Evolutionary conservation across 2,329 filamentous ascomycete species (phyloP).

Genomic region (Paecilomyces niveus): DNA sequence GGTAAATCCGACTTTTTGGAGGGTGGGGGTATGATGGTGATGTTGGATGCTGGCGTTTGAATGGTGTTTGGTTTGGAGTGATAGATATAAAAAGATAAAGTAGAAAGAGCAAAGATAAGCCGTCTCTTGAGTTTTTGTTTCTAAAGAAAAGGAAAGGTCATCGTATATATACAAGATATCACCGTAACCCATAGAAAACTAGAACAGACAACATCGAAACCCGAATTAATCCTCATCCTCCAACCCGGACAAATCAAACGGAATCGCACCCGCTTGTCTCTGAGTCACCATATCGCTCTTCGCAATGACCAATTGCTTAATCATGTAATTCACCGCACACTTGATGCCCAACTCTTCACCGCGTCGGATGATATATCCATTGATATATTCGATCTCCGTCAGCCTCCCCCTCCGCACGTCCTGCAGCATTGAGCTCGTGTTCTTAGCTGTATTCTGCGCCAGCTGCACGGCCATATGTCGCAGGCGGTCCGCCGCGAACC

Average conservation of each 20-base stretch:
- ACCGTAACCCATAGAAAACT: not conserved
- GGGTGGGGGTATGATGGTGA: no score
- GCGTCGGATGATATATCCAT: conserved; percentile 74
- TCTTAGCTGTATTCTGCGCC: conserved; percentile 47
- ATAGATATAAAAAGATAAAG: not conserved
- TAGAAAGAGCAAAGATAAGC: not conserved
- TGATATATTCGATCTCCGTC: conserved; percentile 78
- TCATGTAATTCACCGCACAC: conserved; percentile 64
- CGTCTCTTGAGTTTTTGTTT: not conserved
- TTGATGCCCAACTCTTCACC: conserved; percentile 67
- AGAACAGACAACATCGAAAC: not conserved
- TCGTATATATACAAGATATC: not conserved
- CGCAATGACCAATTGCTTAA: conserved; percentile 65
- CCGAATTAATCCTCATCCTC: conserved; percentile 4
- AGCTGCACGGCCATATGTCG: conserved; percentile 53
- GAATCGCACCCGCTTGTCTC: conserved; percentile 23
- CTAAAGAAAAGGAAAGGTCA: not conserved
- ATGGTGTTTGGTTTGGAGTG: not conserved
- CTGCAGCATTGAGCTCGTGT: conserved; percentile 61
- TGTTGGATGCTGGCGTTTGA: not conserved
- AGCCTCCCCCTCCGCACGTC: conserved; percentile 54
- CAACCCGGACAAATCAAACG: conserved; percentile 17
- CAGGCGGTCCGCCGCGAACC: conserved; percentile 56
- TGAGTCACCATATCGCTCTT: conserved; percentile 47
- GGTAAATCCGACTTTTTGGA: not conserved